These are phyloP conservation scores for Kodamaea suecica DNA, from an alignment of 1,139 yeast species.

Conservation along the genomic window DNA sequence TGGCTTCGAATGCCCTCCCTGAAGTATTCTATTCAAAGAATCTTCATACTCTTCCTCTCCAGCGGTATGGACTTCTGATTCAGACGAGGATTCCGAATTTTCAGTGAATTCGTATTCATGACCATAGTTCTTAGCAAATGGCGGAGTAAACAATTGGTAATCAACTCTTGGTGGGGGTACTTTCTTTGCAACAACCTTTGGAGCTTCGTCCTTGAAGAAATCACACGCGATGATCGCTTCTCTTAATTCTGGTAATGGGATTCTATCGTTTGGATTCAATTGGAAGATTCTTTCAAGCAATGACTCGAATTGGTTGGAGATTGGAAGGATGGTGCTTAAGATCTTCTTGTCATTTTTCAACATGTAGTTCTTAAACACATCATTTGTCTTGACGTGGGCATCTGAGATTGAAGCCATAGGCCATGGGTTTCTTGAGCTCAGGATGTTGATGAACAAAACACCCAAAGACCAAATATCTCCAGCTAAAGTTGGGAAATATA, in stretches of 20 bases:
- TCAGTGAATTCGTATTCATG: not conserved
- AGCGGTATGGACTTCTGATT: not conserved
- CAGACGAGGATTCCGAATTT: not conserved
- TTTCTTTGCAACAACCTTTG: not conserved
- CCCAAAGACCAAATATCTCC: slow-evolving; percentile 92
- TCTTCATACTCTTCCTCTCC: not conserved
- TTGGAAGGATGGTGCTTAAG: slow-evolving; percentile 54
- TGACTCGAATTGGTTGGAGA: slow-evolving; percentile 56
- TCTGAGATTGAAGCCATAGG: slow-evolving; percentile 64
- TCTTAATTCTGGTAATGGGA: slow-evolving; percentile 47
- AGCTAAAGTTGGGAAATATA: slow-evolving; percentile 60
- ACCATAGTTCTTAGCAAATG: not conserved
- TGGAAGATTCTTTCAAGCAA: slow-evolving; percentile 55
- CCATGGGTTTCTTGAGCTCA: slow-evolving; percentile 92
- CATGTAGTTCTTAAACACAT: slow-evolving; percentile 49
- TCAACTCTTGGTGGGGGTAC: not conserved
- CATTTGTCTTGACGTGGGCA: slow-evolving; percentile 41
- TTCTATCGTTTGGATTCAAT: slow-evolving; percentile 64
- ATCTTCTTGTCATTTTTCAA: slow-evolving; percentile 26
- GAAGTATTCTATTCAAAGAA: too few species aligned
- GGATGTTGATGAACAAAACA: slow-evolving; percentile 71
- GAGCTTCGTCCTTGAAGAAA: slow-evolving; percentile 29
- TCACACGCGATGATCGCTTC: slow-evolving; percentile 39
- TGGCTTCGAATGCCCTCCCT: too few species aligned
- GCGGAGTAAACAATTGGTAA: slow-evolving; percentile 3